Base-by-base conservation (phyloP, 805 yeast genomes). In the Sugiyamaella smithiae region DNA sequence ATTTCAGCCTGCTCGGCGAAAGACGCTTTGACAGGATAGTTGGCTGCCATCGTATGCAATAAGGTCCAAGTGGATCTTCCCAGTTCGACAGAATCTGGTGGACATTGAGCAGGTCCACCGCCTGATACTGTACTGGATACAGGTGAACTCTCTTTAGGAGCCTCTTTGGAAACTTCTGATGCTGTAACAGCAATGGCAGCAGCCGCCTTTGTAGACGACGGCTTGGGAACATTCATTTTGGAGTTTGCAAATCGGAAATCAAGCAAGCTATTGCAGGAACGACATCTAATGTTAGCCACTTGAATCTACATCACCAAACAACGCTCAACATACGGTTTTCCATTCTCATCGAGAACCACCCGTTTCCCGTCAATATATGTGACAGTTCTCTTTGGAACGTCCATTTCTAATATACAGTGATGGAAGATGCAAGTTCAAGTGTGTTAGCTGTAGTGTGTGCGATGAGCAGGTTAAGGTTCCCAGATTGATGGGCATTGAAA, bases 61-160 rank as follows among this genome's bases (percentile, higher is more conserved):
- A 91, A 76, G 1, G 96, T 88, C 99, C 99, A 93, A 2, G 97
- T 81, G 0, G 96, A 81, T 42, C 82, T 73, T 0, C 99, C 99
- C 4, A 93, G 66, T 52, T 75, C 73, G 46, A 75, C 83, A 2
- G 85, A 91, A 67, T 90, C 97, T 0, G 98, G 90, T 1, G 99
- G 99, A 54, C 85, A 81, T 1, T 49, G 16, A 41, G 8, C 67
- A 43, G 42, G 51, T 4, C 12, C n/a, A 25, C 29, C 44, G 23
- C 9, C 29, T 14, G 42, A 11, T 8, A 31, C 51, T 20, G 49
- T 42, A 14, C 35, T 42, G 14, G 44, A 41, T n/a, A 51, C 51
- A 12, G 59, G 50, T 11, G 58, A 26, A 26, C 29, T 26, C 11
- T 26, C 11, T 26, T 26, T 26, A 26, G 7, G 7, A 8, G 29